Base-by-base conservation (phyloP, 2,329 filamentous ascomycete species). In the Xylaria sp. region DNA sequence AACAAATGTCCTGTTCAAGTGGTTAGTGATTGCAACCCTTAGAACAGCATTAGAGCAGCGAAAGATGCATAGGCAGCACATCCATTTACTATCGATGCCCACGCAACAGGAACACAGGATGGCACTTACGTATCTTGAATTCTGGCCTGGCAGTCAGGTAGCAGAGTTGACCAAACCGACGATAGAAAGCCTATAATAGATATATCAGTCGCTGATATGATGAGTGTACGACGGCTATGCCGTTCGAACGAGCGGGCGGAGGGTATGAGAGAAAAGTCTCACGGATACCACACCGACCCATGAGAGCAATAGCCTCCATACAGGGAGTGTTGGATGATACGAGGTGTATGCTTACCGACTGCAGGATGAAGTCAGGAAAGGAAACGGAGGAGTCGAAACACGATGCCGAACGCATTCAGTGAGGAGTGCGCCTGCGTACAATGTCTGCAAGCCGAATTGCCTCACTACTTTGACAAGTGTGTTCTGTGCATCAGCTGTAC, bases 341-440 rank as follows among this genome's bases (percentile, higher is more conserved):
- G n/a, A 42, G 32, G n/a, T 14, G 9, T 11, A 32, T 58, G 30
- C 67, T 66, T 66, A 69, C 67, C 24, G 14, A 14, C 24, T 36
- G 1, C 27, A 48, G 17, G 17, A 14, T 34, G 0, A 53, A 55
- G 45, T 24, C 4, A 50, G 61, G 12, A 12, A 55, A 54, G 27
- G 17, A 63, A 45, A 14, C 32, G 42, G 19, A 7, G 4, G 12
- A 32, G 27, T 48, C 45, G 30, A 59, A n/a, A 17, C 30, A 8
- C 2, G 11, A 47, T 17, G 21, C 21, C 21, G 14, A 32, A 24
- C 7, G 17, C 27, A 24, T 36, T 32, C 4, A n/a, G n/a, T n/a
- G 27, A 14, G 12, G 9, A 24, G 45, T 21, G 1, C 24, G 32
- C 8, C 12, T 39, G 39, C 9, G 24, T 59, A 30, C 21, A 54